Base-by-base conservation (phyloP, 768 basidiomycete species). In the Boletellus sp. region DNA sequence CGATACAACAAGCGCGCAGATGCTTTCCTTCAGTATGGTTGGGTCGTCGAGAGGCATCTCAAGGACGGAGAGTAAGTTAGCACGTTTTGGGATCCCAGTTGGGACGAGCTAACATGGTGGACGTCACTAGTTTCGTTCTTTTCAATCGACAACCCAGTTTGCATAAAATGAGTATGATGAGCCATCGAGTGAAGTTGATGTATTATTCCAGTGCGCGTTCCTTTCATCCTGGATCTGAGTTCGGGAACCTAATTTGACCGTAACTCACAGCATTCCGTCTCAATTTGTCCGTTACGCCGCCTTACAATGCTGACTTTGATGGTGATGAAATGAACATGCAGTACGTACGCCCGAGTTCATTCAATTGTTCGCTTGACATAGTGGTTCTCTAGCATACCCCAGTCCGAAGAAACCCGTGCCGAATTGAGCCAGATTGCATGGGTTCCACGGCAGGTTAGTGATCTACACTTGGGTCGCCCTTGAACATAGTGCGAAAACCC, bases 141-240 rank as follows among this genome's bases (percentile, higher is more conserved):
- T 98, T 99, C 75, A 98, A 99, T 69, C 94, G 96, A 46, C 96
- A 99, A 66, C 96, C 96, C 11, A 90, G 85, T 79, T 71, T 98
- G 69, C 96, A 99, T 70, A 99, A 99, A 71, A 98, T 98, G 96
- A 95, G 93, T 78, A 98, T 98, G 96, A 98, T 98, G 96, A 90
- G 90, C 69, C 96, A 98, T 74, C 84, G 94, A 32, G 90, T 98
- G 26, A 92, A 89, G 62, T 74, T 98, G 52, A 96, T 98, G 94
- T 90, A 91, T 12, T 97, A 98, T 71, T 98, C 94, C 19, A 98
- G 92, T 94, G 62, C 68, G 92, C 79, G 8, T 2, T 45, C 19
- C 33, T 48, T 8, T 6, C 17, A 9, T 44, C 51, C 22, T 24
- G 17, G 28, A 4, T 36, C 2, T 12, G 12, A 16, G n/a, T 39